Percentiles rank a stretch among this genome's conserved stretches.
phyloP scores from a whole-genome alignment of 2,329 filamentous ascomycete species.

The Colletotrichum gloeosporioides region DNA sequence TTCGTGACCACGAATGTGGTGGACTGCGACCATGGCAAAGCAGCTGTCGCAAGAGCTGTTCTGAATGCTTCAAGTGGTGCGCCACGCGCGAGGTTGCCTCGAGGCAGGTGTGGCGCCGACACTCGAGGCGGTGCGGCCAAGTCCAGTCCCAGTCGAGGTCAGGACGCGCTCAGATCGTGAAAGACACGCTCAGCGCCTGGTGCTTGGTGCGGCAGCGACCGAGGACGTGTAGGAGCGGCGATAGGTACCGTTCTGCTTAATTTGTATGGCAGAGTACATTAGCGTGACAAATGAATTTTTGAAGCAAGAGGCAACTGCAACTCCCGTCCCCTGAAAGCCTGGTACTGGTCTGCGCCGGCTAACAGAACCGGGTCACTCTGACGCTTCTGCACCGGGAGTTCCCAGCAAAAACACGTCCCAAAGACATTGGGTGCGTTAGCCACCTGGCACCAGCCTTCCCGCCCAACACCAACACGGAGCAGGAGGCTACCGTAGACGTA shows the following conservation, averaged over 20 bases:
- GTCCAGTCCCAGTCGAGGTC: background rate
- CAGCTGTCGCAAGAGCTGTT: background rate
- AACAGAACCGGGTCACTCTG: background rate
- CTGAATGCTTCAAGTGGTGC: background rate
- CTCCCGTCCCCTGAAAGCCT: background rate
- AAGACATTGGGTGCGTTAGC: constrained; percentile 13
- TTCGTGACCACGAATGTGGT: background rate
- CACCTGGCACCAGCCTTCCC: constrained; percentile 2
- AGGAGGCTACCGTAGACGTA: constrained; percentile 17
- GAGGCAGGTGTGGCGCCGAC: background rate
- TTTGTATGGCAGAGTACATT: background rate
- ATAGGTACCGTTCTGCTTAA: background rate
- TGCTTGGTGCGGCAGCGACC: background rate
- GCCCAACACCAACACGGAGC: constrained; percentile 17
- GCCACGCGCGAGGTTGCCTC: background rate
- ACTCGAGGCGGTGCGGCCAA: background rate
- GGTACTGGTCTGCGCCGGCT: background rate
- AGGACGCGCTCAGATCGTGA: constrained; percentile 1
- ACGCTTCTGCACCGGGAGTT: no score
- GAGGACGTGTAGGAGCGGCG: background rate
- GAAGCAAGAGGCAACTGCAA: background rate
- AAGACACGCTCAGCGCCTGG: background rate
- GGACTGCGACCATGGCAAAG: background rate
- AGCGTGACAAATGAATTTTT: background rate
- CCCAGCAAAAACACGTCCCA: background rate